Evolutionary conservation across 208 protist species (phyloP).

Genomic region (Leishmania major): DNA sequence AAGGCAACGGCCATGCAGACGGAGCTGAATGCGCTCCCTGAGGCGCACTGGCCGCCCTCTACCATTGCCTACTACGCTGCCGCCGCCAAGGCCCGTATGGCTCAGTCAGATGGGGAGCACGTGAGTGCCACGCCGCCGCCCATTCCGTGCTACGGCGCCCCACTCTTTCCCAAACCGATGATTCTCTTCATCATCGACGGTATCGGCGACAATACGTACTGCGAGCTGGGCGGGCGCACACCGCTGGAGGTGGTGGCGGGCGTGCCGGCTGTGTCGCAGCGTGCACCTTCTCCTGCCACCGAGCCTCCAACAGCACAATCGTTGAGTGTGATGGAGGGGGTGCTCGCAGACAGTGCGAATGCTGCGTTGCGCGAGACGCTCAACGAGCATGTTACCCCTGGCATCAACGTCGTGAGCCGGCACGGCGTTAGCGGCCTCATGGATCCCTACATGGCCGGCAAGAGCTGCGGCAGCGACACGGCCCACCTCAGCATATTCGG

Average conservation of each 20-base stretch:
- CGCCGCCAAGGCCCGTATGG: not conserved
- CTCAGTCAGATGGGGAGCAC: not conserved
- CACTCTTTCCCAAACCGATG: conserved; percentile 49
- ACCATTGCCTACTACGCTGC: conserved; percentile 26
- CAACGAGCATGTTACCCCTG: conserved; percentile 27
- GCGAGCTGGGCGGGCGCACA: conserved; percentile 54
- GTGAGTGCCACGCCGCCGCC: not conserved
- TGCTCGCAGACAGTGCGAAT: conserved; percentile 2
- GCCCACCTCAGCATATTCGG: conserved; percentile 78
- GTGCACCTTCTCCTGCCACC: not conserved
- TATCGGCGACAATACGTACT: conserved; percentile 67
- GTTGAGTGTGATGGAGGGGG: conserved; percentile 16
- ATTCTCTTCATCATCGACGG: conserved; percentile 83
- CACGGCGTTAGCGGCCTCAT: conserved; percentile 68
- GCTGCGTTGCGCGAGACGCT: conserved; percentile 12
- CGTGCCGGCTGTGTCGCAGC: conserved; percentile 18
- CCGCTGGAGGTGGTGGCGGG: conserved; percentile 76
- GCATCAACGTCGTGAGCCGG: conserved; percentile 55
- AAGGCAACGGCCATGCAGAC: conserved; percentile 21
- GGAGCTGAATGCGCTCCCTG: conserved; percentile 33
- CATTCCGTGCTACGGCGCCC: conserved; percentile 33
- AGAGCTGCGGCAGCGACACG: conserved; percentile 77
- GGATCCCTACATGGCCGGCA: conserved; percentile 68
- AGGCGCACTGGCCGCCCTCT: conserved; percentile 32
- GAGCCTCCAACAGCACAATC: not conserved